A percentile compares a stretch with the other conserved stretches of the same genome.
These are phyloP conservation scores for Pontederia crassipes DNA, from an alignment of 176 grass and related monocot genomes.

Conservation along the genomic window DNA sequence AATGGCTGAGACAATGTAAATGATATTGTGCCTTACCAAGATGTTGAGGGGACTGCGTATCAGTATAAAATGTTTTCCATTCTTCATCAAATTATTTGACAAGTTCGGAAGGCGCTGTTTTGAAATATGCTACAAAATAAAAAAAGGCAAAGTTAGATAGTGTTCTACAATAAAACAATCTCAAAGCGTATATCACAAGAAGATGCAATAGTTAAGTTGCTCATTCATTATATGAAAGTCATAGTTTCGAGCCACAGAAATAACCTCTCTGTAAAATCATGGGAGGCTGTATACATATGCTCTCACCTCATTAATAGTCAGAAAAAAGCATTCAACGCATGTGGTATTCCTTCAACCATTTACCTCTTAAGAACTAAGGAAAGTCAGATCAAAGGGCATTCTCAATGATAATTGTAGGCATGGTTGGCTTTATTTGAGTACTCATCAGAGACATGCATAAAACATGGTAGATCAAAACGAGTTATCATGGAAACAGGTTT, in stretches of 20 bases:
- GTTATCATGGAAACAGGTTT: no score
- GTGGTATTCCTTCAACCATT: no score
- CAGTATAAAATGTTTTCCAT: conserved; percentile 95
- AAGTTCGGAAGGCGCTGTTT: conserved; percentile 73
- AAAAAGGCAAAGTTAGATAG: conserved; percentile 9
- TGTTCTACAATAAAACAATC: not conserved
- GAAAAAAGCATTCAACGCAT: no score
- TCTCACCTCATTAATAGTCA: no score
- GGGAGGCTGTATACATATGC: no score
- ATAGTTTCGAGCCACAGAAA: conserved; percentile 8
- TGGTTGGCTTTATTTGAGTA: no score
- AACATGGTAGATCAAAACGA: no score
- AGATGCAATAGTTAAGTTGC: not conserved
- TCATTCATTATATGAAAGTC: not conserved
- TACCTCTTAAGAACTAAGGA: no score
- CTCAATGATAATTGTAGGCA: no score
- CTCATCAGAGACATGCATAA: no score
- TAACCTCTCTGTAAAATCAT: not conserved
- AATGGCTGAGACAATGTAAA: no score
- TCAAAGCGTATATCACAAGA: not conserved
- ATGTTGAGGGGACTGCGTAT: conserved; percentile 84
- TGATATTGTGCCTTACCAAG: conserved; percentile 38
- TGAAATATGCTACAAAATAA: conserved; percentile 62
- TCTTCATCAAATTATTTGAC: conserved; percentile 64
- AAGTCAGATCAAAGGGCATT: no score